A percentile compares a stretch with the other conserved stretches of the same genome.
These are phyloP conservation scores for Hyphopichia khmerensis DNA, from an alignment of 1,139 yeast species.

Conservation along the genomic window DNA sequence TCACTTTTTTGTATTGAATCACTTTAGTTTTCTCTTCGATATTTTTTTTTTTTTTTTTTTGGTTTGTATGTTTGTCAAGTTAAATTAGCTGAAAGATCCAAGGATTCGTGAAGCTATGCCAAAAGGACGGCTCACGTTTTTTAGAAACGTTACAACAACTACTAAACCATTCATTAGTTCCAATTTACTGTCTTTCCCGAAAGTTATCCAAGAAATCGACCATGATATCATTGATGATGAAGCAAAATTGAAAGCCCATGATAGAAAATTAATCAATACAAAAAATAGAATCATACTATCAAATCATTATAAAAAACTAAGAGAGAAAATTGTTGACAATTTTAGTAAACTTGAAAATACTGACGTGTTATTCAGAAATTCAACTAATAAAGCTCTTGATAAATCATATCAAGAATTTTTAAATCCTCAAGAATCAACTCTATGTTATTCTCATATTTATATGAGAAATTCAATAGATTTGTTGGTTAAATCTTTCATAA, in stretches of 20 bases:
- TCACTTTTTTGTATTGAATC: too few species aligned
- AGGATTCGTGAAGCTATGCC: too few species aligned
- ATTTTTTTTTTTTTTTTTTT: too few species aligned
- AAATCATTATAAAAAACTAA: slow-evolving; percentile 15
- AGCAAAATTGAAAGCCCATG: neutral
- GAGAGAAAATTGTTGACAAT: slow-evolving; percentile 16
- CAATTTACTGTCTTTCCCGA: too few species aligned
- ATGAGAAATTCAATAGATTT: slow-evolving; percentile 21
- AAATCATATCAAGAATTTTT: neutral
- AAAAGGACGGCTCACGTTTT: too few species aligned
- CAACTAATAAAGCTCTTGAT: neutral
- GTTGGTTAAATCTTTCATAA: slow-evolving; percentile 15
- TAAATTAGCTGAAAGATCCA: too few species aligned
- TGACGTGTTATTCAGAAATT: slow-evolving; percentile 12
- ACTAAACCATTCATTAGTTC: too few species aligned
- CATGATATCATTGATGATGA: neutral
- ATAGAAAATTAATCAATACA: neutral
- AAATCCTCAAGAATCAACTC: neutral
- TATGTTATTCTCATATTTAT: slow-evolving; percentile 10
- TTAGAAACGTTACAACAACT: too few species aligned
- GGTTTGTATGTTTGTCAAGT: too few species aligned
- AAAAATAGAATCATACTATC: neutral
- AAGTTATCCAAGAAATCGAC: too few species aligned
- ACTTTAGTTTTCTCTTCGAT: too few species aligned
- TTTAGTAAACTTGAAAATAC: slow-evolving; percentile 14